Evolutionary conservation across 2,329 filamentous ascomycete genomes (phyloP).

Genomic region (Colletotrichum tanaceti): DNA sequence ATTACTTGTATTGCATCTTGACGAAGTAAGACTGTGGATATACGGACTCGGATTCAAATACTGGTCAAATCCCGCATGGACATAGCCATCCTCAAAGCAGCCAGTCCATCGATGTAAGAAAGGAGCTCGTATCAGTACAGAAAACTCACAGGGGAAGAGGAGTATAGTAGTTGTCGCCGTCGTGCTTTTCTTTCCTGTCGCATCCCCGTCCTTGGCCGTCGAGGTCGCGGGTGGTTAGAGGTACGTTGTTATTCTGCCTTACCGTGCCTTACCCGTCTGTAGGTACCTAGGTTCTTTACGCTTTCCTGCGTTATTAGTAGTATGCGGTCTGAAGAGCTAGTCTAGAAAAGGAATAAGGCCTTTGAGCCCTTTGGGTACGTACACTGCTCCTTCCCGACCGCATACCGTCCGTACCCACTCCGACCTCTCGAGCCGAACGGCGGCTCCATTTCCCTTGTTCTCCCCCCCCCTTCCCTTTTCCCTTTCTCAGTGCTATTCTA

Average conservation of each 20-base stretch:
- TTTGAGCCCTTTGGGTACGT: not conserved
- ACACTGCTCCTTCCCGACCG: slow-evolving; percentile 9
- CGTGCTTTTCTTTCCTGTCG: not conserved
- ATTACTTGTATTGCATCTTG: slow-evolving; percentile 5
- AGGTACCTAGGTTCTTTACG: too few relatives aligned
- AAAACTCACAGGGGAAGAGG: slow-evolving; percentile 1
- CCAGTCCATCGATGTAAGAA: not conserved
- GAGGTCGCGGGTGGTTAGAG: too few relatives aligned
- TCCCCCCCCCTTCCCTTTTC: slow-evolving; percentile 3
- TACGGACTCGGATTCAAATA: slow-evolving; percentile 9
- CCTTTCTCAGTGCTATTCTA: slow-evolving; percentile 2
- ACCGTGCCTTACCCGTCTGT: slow-evolving; percentile 11
- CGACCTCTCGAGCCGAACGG: slow-evolving; percentile 19
- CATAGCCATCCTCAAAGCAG: not conserved
- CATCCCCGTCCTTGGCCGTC: not conserved
- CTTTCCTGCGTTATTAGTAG: not conserved
- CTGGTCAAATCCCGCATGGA: not conserved
- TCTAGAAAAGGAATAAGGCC: not conserved
- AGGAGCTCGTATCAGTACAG: slow-evolving; percentile 16
- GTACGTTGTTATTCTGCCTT: not conserved
- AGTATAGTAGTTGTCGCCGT: not conserved
- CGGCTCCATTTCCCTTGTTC: slow-evolving; percentile 9
- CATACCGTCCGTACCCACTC: slow-evolving; percentile 8
- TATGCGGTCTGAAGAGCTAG: not conserved
- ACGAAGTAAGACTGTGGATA: slow-evolving; percentile 11